A percentile compares a stretch with the other conserved stretches of the same genome.
phyloP scores from a whole-genome alignment of 192 early-diverging fungal species.

The Backusella luteola region DNA sequence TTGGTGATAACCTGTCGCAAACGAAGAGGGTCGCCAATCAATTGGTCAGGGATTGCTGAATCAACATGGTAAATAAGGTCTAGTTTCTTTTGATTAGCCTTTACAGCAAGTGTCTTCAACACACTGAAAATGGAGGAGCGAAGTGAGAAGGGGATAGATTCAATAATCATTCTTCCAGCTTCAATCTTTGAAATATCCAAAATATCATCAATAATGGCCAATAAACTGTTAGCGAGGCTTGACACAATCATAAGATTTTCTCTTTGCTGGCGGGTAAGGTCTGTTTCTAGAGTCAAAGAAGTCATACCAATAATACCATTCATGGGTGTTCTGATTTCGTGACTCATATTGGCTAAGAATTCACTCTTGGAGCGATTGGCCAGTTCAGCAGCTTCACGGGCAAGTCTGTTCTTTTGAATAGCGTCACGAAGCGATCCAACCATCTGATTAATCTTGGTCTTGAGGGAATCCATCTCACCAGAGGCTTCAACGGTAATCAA shows the following conservation, averaged over 20 bases:
- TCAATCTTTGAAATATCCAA: slow-evolving; percentile 77
- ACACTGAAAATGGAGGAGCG: slow-evolving; percentile 54
- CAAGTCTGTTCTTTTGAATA: slow-evolving; percentile 72
- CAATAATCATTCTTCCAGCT: slow-evolving; percentile 69
- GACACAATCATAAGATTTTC: slow-evolving; percentile 52
- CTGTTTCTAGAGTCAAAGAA: slow-evolving; percentile 62
- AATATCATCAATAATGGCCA: slow-evolving; percentile 51
- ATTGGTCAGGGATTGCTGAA: slow-evolving; percentile 49
- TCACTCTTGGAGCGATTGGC: slow-evolving; percentile 79
- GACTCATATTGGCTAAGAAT: slow-evolving; percentile 66
- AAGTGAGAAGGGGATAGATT: slow-evolving; percentile 60
- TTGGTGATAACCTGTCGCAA: slow-evolving; percentile 74
- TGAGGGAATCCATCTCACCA: slow-evolving; percentile 66
- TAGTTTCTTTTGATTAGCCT: slow-evolving; percentile 62
- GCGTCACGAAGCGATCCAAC: slow-evolving; percentile 68
- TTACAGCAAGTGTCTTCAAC: slow-evolving; percentile 61
- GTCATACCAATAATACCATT: slow-evolving; percentile 78
- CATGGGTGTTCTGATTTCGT: slow-evolving; percentile 65
- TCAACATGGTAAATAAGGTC: slow-evolving; percentile 62
- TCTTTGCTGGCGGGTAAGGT: slow-evolving; percentile 68
- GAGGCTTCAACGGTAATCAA: slow-evolving; percentile 62
- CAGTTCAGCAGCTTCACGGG: slow-evolving; percentile 74
- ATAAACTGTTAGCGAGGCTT: slow-evolving; percentile 40
- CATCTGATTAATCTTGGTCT: slow-evolving; percentile 69
- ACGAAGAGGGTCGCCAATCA: slow-evolving; percentile 67